Conservation (phyloP, 2,329 filamentous ascomycete species). For the Monilinia fructicola region DNA sequence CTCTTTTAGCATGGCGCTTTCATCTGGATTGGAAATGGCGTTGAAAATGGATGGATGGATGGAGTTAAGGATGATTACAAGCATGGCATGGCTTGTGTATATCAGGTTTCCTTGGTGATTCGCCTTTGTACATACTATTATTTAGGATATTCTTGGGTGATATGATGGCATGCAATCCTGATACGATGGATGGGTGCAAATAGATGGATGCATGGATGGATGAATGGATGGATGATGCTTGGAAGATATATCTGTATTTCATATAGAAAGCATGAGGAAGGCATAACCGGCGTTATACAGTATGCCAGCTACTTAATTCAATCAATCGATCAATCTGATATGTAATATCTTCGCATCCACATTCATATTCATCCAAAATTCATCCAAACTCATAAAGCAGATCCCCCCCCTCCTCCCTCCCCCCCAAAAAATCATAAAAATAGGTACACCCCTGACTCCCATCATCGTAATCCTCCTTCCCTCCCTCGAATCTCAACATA, state of each 20-base stretch:
- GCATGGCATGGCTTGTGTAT: constrained; percentile 2
- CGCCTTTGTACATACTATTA: not conserved
- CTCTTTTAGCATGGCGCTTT: constrained; percentile 21
- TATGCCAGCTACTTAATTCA: too few relatives aligned
- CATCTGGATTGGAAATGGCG: constrained; percentile 6
- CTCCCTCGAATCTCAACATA: too few relatives aligned
- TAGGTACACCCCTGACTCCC: too few relatives aligned
- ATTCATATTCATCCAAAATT: too few relatives aligned
- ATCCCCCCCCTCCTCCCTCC: too few relatives aligned
- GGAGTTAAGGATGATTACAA: not conserved
- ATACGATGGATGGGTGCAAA: not conserved
- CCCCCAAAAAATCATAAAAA: too few relatives aligned
- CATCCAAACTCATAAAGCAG: too few relatives aligned
- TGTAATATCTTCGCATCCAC: too few relatives aligned
- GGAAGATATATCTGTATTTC: too few relatives aligned
- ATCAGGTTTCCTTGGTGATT: not conserved
- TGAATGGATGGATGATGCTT: not conserved
- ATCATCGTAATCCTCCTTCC: too few relatives aligned
- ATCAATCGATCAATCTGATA: too few relatives aligned
- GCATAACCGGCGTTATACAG: too few relatives aligned
- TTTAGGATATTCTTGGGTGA: not conserved
- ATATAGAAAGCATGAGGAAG: not conserved
- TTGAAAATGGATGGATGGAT: not conserved
- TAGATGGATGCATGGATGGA: not conserved
- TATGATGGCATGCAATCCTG: not conserved